Conservation (phyloP, 768 basidiomycete genomes). For the Mycena vulgaris region DNA sequence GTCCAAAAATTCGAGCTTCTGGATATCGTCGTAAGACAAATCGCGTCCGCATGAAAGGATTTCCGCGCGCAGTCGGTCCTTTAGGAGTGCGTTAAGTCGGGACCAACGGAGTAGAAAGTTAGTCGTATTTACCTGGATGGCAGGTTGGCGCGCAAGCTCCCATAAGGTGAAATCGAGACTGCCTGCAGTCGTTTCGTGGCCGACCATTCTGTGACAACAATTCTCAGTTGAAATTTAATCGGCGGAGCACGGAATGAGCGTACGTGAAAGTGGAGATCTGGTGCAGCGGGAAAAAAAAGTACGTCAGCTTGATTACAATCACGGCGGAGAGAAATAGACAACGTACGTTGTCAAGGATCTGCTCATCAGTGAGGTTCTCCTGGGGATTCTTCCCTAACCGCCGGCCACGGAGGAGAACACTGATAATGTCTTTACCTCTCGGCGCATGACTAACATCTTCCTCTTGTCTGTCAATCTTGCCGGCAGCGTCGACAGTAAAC, state of each 20-base stretch:
- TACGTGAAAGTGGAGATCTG: constrained; percentile 42
- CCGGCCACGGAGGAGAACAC: constrained; percentile 40
- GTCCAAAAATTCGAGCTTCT: constrained; percentile 57
- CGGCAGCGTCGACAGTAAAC: background rate
- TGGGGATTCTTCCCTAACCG: constrained; percentile 21
- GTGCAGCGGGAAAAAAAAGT: background rate
- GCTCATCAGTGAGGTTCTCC: constrained; percentile 41
- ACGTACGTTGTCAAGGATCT: constrained; percentile 47
- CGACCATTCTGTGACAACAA: constrained; percentile 52
- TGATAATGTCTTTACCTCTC: constrained; percentile 43
- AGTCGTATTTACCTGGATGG: constrained; percentile 44
- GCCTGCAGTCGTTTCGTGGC: constrained; percentile 60
- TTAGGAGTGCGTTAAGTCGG: background rate
- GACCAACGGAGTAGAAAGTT: background rate
- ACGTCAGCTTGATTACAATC: background rate
- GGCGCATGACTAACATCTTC: background rate
- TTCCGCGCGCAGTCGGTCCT: constrained; percentile 58
- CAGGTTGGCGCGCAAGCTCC: constrained; percentile 55
- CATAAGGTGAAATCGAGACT: constrained; percentile 55
- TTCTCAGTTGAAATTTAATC: background rate
- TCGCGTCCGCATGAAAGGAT: constrained; percentile 48
- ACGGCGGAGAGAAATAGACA: background rate
- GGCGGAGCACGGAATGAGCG: background rate
- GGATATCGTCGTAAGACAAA: constrained; percentile 53
- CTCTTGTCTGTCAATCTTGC: background rate